Percentiles rank a stretch among this genome's conserved stretches.
phyloP scores from a whole-genome alignment of 2,329 filamentous ascomycete genomes.

The Ophiostoma quercus region DNA sequence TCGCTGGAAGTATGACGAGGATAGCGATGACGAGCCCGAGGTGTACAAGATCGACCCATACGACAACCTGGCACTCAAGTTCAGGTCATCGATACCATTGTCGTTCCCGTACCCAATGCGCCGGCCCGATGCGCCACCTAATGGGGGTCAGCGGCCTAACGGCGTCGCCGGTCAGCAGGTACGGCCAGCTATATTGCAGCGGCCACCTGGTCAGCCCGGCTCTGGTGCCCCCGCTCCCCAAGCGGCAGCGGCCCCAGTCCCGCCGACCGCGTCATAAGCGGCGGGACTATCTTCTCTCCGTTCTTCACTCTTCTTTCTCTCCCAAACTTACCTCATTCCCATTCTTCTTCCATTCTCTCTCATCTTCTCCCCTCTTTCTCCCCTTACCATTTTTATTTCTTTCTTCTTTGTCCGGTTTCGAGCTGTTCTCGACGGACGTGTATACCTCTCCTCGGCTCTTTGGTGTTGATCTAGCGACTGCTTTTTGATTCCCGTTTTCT shows the following conservation, averaged over 20 bases:
- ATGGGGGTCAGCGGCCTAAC: slow-evolving; percentile 6
- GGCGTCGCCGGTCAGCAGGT: slow-evolving; percentile 1
- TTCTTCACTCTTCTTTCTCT: neutral
- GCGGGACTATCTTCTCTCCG: neutral
- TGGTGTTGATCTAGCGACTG: slow-evolving; percentile 16
- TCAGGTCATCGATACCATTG: slow-evolving; percentile 54
- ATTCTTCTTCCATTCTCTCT: neutral
- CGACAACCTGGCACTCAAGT: slow-evolving; percentile 54
- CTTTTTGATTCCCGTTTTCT: slow-evolving; percentile 8
- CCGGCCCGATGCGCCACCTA: slow-evolving; percentile 23
- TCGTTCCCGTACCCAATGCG: slow-evolving; percentile 30
- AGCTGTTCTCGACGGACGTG: slow-evolving; percentile 18
- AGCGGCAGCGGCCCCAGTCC: slow-evolving; percentile 23
- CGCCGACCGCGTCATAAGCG: neutral
- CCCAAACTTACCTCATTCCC: neutral
- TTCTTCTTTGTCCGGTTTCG: slow-evolving; percentile 14
- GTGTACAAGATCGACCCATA: slow-evolving; percentile 72
- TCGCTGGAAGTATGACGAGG: slow-evolving; percentile 84
- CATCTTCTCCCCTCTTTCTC: neutral
- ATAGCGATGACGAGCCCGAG: slow-evolving; percentile 71
- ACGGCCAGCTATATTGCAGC: slow-evolving; percentile 24
- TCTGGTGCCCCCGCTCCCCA: slow-evolving; percentile 22
- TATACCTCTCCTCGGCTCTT: slow-evolving; percentile 22
- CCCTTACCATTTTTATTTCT: slow-evolving; percentile 6
- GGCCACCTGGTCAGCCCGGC: slow-evolving; percentile 8